Evolutionary conservation across 371 early-diverging fungal species (phyloP), one percentile per base, ranked within the genome.

Genomic region (Mucor saturninus): DNA sequence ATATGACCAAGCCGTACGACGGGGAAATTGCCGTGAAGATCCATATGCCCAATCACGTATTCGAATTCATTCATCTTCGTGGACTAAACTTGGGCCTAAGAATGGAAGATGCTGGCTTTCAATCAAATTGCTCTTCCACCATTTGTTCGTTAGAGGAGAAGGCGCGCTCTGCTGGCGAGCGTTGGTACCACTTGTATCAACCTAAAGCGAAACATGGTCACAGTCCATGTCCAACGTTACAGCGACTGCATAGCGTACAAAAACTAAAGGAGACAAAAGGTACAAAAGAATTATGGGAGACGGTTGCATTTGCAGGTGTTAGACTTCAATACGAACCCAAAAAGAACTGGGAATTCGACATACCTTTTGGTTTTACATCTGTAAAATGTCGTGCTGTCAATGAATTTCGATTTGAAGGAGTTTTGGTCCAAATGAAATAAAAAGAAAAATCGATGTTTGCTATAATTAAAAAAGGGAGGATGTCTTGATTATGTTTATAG

Each of bases 141-240:
- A 4, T 65, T 28, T 54, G 53, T n/a, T 65, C 65, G 30, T 40
- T 65, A 28, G 61, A 54, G 28, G 53, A 61, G 21, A 21, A 21
- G 21, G 21, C 21, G 21, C 21, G 8, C 35, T 35, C 35, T 35
- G 35, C 35, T 35, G 35, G 8, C 8, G 61, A 65, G 7, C 31
- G 65, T 15, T 65, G 65, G 65, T 65, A 65, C 55, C 65, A 65
- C 29, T 29, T 65, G 9, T 65, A 65, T 28, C 55, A 54, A 13
- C 60, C 60, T 38, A 54, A 54, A 15, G 15, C 31, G 29, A 59
- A 35, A 14, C 11, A 14, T 14, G 2, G 14, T 5, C 5, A 39
- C 5, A 9, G n/a, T 13, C 40, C 21, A 21, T 21, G 21, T 21
- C 54, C 55, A 10, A 14, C 35, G 3, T 10, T 65, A 21, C 65